Conservation (phyloP, 176 grass and related monocot species). For the Oryza coarctata region DNA sequence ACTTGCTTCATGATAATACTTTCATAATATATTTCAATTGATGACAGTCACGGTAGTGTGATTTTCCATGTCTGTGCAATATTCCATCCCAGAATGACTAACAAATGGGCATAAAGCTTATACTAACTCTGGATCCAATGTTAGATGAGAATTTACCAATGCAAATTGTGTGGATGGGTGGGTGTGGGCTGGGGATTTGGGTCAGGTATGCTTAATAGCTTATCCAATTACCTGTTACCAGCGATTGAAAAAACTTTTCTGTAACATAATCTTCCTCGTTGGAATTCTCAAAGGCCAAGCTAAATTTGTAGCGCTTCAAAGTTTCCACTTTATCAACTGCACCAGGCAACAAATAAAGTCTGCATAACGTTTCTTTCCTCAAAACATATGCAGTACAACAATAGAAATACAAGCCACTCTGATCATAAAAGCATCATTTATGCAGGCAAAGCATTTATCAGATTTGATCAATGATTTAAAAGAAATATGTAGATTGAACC, state of each 20-base stretch:
- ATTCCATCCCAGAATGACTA: background rate
- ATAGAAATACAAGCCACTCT: conserved; percentile 1
- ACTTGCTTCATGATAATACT: background rate
- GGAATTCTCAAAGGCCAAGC: conserved; percentile 99
- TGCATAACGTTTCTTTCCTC: background rate
- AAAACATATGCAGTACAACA: background rate
- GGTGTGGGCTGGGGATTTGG: background rate
- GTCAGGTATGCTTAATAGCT: background rate
- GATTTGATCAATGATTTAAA: background rate
- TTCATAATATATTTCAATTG: conserved; percentile 23
- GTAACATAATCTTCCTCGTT: conserved; percentile 99
- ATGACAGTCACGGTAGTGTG: conserved; percentile 3
- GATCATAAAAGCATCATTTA: conserved; percentile 12
- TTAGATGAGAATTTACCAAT: conserved; percentile 15
- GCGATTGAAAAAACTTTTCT: conserved; percentile 96
- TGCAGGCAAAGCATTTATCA: background rate
- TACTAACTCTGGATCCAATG: conserved; percentile 9
- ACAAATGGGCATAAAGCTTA: conserved; percentile 21
- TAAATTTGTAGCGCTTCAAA: conserved; percentile 94
- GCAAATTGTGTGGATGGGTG: background rate
- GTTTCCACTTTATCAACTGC: conserved; percentile 90
- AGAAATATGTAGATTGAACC: background rate
- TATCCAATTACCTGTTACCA: conserved; percentile 73
- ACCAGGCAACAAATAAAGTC: conserved; percentile 35
- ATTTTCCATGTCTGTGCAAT: conserved; percentile 19